phyloP scores from a whole-genome alignment of 345 rosid species.

The Brassica cretica region DNA sequence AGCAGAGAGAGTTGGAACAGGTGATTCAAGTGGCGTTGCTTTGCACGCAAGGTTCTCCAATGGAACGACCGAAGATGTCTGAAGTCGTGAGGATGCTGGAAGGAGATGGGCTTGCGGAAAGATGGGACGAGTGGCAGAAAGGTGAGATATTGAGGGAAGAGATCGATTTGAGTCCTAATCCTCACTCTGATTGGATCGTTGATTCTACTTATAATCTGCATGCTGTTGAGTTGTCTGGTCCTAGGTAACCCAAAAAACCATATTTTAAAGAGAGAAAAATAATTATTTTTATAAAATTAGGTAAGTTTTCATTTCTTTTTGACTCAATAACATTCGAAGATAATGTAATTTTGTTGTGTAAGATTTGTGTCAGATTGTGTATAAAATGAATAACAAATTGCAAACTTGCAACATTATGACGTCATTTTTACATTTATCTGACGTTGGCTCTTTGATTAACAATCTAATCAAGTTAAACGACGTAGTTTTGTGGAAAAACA shows the following conservation, averaged over 20 bases:
- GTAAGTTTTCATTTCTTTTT: not conserved
- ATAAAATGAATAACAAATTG: not conserved
- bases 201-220: conserved; percentile 93
- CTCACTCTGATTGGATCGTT: conserved; percentile 77
- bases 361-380: not conserved
- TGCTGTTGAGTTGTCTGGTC: conserved; percentile 93
- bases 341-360: conserved; percentile 16
- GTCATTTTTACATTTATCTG: not conserved
- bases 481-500: not conserved
- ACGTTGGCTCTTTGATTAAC: not conserved
- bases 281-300: conserved; percentile 4
- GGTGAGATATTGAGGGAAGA: conserved; percentile 90
- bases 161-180: conserved; percentile 70
- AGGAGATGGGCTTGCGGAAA: conserved; percentile 89
- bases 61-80: conserved; percentile 95
- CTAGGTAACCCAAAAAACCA: conserved; percentile 48
- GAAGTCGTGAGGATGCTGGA: conserved; percentile 96
- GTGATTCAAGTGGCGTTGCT: conserved; percentile 91
- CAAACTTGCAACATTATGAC: not conserved
- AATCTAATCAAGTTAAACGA: not conserved
- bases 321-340: not conserved
- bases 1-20: conserved; percentile 81
- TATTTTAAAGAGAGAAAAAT: not conserved
- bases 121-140: conserved; percentile 98
- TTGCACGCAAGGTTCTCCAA: conserved; percentile 91